These are phyloP conservation scores for Amphirosellinia nigrospora DNA, from an alignment of 495 filamentous ascomycete species.

Conservation along the genomic window DNA sequence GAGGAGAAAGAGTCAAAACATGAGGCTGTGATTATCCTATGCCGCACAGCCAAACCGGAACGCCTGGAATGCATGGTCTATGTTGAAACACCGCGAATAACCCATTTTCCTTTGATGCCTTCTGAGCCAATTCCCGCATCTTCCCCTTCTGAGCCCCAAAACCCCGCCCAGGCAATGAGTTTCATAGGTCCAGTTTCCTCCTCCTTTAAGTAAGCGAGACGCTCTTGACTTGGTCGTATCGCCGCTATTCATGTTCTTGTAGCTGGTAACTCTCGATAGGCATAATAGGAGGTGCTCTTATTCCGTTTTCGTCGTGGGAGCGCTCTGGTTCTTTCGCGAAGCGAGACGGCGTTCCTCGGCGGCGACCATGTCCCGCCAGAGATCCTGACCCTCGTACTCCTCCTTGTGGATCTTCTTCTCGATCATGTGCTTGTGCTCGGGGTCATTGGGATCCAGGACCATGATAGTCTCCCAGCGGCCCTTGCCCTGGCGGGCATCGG, in stretches of 20 bases:
- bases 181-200: too few relatives aligned
- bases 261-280: background rate
- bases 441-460: slow-evolving; percentile 74
- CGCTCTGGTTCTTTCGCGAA: slow-evolving; percentile 58
- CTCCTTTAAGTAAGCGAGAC: background rate
- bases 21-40: background rate
- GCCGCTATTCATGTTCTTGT: background rate
- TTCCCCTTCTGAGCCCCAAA: background rate
- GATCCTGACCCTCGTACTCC: slow-evolving; percentile 77
- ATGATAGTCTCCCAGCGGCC: slow-evolving; percentile 78
- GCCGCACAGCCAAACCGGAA: slow-evolving; percentile 9
- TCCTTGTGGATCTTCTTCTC: slow-evolving; percentile 75
- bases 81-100: background rate
- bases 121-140: background rate
- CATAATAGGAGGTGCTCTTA: background rate
- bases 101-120: background rate
- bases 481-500: slow-evolving; percentile 75
- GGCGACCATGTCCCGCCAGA: slow-evolving; percentile 90
- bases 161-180: background rate
- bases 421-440: slow-evolving; percentile 71
- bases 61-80: slow-evolving; percentile 10
- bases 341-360: slow-evolving; percentile 73
- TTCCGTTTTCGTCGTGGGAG: background rate
- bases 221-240: background rate
- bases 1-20: slow-evolving; percentile 2